Conservation (phyloP, 768 basidiomycete genomes). For the Boletus vinaceobasis region DNA sequence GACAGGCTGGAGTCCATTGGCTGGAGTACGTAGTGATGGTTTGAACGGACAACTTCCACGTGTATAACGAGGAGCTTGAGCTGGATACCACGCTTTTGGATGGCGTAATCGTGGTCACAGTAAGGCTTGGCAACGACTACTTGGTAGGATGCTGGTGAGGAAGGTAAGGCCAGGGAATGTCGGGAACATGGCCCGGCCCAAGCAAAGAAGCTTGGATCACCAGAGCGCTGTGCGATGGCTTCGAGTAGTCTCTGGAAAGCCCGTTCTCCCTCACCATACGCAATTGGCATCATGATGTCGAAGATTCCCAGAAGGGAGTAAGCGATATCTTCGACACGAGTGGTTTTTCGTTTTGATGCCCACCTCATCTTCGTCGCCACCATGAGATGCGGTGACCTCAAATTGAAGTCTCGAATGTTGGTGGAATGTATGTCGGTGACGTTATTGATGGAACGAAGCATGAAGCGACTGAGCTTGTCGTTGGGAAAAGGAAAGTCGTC, state of each 20-base stretch:
- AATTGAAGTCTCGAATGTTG: slow-evolving; percentile 1
- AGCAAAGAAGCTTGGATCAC: slow-evolving; percentile 14
- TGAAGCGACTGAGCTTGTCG: slow-evolving; percentile 10
- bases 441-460: background rate
- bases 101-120: slow-evolving; percentile 5
- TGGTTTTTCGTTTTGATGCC: slow-evolving; percentile 12
- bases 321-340: slow-evolving; percentile 7
- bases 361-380: slow-evolving; percentile 15
- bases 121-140: background rate
- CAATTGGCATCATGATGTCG: slow-evolving; percentile 9
- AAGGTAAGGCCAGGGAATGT: slow-evolving; percentile 5
- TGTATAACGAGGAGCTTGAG: slow-evolving; percentile 6
- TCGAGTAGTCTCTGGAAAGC: slow-evolving; percentile 12
- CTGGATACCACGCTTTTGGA: slow-evolving; percentile 10
- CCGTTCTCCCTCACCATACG: slow-evolving; percentile 11
- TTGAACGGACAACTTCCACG: background rate
- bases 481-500: slow-evolving; percentile 5
- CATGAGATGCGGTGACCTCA: slow-evolving; percentile 1
- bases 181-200: slow-evolving; percentile 8
- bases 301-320: slow-evolving; percentile 13
- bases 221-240: slow-evolving; percentile 10
- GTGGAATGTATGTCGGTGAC: background rate
- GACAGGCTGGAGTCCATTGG: background rate
- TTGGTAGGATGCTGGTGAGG: slow-evolving; percentile 11
- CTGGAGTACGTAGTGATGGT: background rate